phyloP scores from a whole-genome alignment of 2,329 filamentous ascomycete genomes.

The Fusarium austroafricanum region DNA sequence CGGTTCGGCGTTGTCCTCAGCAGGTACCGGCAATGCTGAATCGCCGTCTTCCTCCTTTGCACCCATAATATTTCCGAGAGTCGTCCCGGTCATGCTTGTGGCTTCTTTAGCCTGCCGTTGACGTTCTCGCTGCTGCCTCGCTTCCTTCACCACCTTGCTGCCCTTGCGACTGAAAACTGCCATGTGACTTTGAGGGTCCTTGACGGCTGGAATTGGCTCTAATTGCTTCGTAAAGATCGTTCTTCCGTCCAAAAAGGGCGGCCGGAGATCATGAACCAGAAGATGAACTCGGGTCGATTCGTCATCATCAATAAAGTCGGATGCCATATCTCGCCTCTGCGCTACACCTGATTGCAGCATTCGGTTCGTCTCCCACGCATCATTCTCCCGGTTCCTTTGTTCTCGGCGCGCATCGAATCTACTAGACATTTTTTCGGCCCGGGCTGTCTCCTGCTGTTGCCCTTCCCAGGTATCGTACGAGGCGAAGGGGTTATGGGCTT shows the following conservation, averaged over 20 bases:
- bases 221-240: slow-evolving; percentile 98
- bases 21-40: slow-evolving; percentile 81
- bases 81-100: slow-evolving; percentile 91
- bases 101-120: slow-evolving; percentile 95
- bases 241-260: slow-evolving; percentile 93
- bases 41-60: slow-evolving; percentile 94
- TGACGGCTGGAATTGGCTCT: slow-evolving; percentile 91
- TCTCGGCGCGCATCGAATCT: slow-evolving; percentile 76
- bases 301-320: slow-evolving; percentile 86
- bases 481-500: slow-evolving; percentile 92
- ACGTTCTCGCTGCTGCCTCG: slow-evolving; percentile 89
- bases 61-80: slow-evolving; percentile 94
- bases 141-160: slow-evolving; percentile 91
- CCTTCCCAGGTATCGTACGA: slow-evolving; percentile 79
- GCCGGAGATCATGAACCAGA: slow-evolving; percentile 91
- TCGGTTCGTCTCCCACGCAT: slow-evolving; percentile 98
- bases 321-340: slow-evolving; percentile 83
- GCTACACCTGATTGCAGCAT: slow-evolving; percentile 98
- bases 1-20: slow-evolving; percentile 74
- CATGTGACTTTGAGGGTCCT: slow-evolving; percentile 97
- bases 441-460: slow-evolving; percentile 80
- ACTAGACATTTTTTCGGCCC: slow-evolving; percentile 83
- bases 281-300: slow-evolving; percentile 91
- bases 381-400: slow-evolving; percentile 92
- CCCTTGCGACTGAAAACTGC: slow-evolving; percentile 97